Evolutionary conservation across 371 early-diverging fungal species (phyloP).

Genomic region (Syncephalis plumigaleata): DNA sequence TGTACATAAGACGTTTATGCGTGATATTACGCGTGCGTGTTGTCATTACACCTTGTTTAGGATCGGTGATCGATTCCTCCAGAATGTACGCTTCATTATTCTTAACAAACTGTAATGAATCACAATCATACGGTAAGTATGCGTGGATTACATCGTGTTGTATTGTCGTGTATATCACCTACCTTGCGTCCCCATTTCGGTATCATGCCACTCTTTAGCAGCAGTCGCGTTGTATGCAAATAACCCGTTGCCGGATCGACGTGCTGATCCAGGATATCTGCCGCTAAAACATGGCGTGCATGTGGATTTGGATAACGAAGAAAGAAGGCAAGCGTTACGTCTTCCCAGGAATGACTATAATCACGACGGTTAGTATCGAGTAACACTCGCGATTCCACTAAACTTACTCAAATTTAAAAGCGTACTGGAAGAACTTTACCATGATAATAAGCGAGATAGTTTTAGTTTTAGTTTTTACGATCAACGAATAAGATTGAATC

Average conservation of each 20-base stretch:
- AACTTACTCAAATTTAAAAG: slow-evolving; percentile 49
- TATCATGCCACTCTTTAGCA: slow-evolving; percentile 68
- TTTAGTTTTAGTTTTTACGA: too few species aligned
- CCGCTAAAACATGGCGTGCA: slow-evolving; percentile 80
- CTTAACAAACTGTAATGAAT: slow-evolving; percentile 34
- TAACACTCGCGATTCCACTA: not conserved
- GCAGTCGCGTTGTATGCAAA: slow-evolving; percentile 70
- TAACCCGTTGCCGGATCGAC: slow-evolving; percentile 59
- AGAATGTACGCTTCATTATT: slow-evolving; percentile 61
- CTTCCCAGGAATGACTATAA: slow-evolving; percentile 57
- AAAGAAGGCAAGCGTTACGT: slow-evolving; percentile 78
- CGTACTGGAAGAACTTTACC: slow-evolving; percentile 64
- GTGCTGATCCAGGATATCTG: slow-evolving; percentile 75
- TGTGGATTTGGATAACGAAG: slow-evolving; percentile 96
- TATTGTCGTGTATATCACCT: slow-evolving; percentile 1
- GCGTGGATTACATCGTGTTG: not conserved
- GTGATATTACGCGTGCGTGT: slow-evolving; percentile 78
- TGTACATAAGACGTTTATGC: slow-evolving; percentile 79
- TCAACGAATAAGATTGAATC: too few species aligned
- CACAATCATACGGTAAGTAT: not conserved
- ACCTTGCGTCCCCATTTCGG: slow-evolving; percentile 74
- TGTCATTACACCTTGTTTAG: slow-evolving; percentile 48
- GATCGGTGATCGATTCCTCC: slow-evolving; percentile 77
- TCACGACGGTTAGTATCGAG: not conserved
- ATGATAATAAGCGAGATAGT: slow-evolving; percentile 9